Base-by-base conservation (phyloP, 2,329 filamentous ascomycete genomes). In the Cephalotrichum gorgonifer region DNA sequence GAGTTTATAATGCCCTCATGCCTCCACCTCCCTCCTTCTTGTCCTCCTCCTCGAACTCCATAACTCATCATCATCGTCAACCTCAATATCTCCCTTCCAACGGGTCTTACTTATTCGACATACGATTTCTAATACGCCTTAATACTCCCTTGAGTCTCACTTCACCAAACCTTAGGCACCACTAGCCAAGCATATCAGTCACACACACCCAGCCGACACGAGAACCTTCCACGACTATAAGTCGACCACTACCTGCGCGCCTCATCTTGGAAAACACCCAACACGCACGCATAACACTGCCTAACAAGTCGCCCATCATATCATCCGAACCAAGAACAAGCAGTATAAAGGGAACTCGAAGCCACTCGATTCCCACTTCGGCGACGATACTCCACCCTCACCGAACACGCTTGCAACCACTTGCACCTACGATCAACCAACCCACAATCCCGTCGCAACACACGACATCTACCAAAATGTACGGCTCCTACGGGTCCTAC, bases 401-500 rank as follows among this genome's bases (percentile, higher is more conserved):
- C 30, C 4, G 12, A 20, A 14, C 35, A 39, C 23, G 31, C 43
- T 17, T 23, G 31, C 43, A 30, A 31, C 26, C 22, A 25, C 22
- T n/a, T n/a, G n/a, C n/a, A n/a, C n/a, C n/a, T 9, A 41, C 35
- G 15, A 22, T 20, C 35, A 43, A 25, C 22, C 20, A 35, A 48
- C 17, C 42, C 44, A 54, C 51, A 53, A 50, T 44, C 47, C n/a
- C n/a, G n/a, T n/a, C n/a, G n/a, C n/a, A n/a, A 53, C 52, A 39
- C 35, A 27, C 47, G 20, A 41, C 2, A 7, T 20, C 8, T 14
- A 25, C 31, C 39, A 25, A 56, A 59, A 76, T 75, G 73, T 74
- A 69, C 64, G 68, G 70, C 57, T 68, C 72, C 52, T 73, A 71
- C 61, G 68, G 70, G 46, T 73, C 70, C 48, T 75, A 73, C 62